phyloP scores from a whole-genome alignment of 345 rosid genomes.

The Brassica incana region DNA sequence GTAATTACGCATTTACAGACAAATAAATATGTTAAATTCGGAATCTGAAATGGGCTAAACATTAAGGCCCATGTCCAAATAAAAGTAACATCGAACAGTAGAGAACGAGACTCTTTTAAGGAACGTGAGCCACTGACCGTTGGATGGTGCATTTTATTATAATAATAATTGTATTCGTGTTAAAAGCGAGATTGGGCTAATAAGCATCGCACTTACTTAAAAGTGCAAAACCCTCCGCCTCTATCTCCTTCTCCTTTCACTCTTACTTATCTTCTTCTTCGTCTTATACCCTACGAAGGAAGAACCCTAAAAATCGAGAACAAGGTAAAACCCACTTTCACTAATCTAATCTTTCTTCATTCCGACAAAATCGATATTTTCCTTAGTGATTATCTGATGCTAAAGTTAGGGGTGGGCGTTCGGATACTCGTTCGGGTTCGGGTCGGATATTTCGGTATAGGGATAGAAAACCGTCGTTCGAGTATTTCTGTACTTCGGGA shows the following conservation, averaged over 20 bases:
- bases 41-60: constrained; percentile 24
- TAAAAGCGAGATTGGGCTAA: constrained; percentile 19
- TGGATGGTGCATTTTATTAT: constrained; percentile 1
- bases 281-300: constrained; percentile 26
- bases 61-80: constrained; percentile 17
- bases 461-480: too few species aligned
- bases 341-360: background rate
- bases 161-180: background rate
- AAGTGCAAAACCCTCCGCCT: constrained; percentile 32
- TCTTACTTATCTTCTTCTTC: constrained; percentile 35
- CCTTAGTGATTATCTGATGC: background rate
- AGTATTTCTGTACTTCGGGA: too few species aligned
- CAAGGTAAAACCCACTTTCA: constrained; percentile 28
- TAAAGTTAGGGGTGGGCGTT: too few species aligned
- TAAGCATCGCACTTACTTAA: constrained; percentile 21
- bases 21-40: background rate
- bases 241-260: constrained; percentile 1
- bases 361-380: background rate
- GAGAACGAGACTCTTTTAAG: background rate
- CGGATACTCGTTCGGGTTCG: too few species aligned
- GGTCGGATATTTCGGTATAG: too few species aligned
- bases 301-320: constrained; percentile 34
- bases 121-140: background rate
- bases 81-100: constrained; percentile 21
- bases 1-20: background rate